phyloP scores from a whole-genome alignment of 108 stramenopile species.

The Nitzschia sp. region DNA sequence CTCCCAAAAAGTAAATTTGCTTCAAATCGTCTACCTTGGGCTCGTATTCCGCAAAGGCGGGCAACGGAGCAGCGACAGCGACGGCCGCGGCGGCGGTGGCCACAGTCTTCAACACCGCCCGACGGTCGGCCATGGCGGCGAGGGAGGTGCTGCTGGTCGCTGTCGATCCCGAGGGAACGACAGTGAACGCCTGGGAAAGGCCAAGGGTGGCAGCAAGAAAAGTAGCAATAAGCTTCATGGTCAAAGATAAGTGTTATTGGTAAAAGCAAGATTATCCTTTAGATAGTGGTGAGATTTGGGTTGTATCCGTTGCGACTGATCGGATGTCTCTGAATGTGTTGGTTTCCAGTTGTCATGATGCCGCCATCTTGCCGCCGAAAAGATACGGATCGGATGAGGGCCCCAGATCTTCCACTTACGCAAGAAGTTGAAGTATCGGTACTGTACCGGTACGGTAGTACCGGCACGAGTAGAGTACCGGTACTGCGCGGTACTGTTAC shows the following conservation, averaged over 20 bases:
- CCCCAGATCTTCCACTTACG: too few relatives aligned
- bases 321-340: too few relatives aligned
- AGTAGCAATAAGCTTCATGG: constrained; percentile 3
- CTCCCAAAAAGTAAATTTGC: constrained; percentile 36
- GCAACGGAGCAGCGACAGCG: not conserved
- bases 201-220: constrained; percentile 5
- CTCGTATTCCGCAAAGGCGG: constrained; percentile 16
- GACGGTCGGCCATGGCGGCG: constrained; percentile 18
- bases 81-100: not conserved
- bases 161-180: not conserved
- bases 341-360: too few relatives aligned
- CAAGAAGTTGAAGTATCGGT: too few relatives aligned
- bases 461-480: too few relatives aligned
- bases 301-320: too few relatives aligned
- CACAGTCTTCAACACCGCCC: constrained; percentile 4
- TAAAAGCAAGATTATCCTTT: not conserved
- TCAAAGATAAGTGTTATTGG: not conserved
- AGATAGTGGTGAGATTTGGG: too few relatives aligned
- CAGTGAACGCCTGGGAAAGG: constrained; percentile 4
- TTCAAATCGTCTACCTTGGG: constrained; percentile 36
- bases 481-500: too few relatives aligned
- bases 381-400: too few relatives aligned
- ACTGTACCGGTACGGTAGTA: too few relatives aligned
- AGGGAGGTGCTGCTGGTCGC: not conserved
- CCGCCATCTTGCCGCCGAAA: too few relatives aligned